These are phyloP conservation scores for Fonsecaea erecta DNA, from an alignment of 2,329 filamentous ascomycete genomes.

Conservation along the genomic window DNA sequence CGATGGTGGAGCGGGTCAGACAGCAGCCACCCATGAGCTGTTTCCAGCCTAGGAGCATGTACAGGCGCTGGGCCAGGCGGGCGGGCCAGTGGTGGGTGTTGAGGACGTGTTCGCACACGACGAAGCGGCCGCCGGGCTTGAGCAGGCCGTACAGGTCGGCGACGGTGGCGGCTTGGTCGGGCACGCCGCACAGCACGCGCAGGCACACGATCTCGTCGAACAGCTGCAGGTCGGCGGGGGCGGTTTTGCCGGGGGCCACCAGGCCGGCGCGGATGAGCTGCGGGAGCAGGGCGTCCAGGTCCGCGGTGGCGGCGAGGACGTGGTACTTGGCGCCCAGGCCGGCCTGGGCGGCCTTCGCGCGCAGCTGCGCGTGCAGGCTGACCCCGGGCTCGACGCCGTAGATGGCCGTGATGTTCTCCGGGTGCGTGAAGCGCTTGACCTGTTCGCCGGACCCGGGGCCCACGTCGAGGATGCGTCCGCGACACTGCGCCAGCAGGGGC, in stretches of 20 bases:
- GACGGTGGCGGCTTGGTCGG: slow-evolving; percentile 52
- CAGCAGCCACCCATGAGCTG: slow-evolving; percentile 58
- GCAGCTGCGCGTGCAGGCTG: slow-evolving; percentile 53
- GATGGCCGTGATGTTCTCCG: slow-evolving; percentile 50
- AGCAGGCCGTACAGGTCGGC: slow-evolving; percentile 55
- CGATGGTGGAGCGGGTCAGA: slow-evolving; percentile 40
- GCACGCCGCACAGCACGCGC: slow-evolving; percentile 60
- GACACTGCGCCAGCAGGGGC: slow-evolving; percentile 18
- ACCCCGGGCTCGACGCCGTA: slow-evolving; percentile 61
- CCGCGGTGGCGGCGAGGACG: slow-evolving; percentile 54
- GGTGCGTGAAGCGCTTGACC: slow-evolving; percentile 49
- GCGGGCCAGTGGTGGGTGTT: slow-evolving; percentile 55
- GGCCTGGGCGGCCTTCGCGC: slow-evolving; percentile 41
- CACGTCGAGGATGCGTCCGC: slow-evolving; percentile 53
- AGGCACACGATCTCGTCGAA: slow-evolving; percentile 61
- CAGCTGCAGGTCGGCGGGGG: slow-evolving; percentile 43
- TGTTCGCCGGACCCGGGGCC: slow-evolving; percentile 60
- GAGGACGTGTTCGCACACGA: slow-evolving; percentile 61
- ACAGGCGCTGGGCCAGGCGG: slow-evolving; percentile 53
- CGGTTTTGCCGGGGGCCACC: slow-evolving; percentile 28
- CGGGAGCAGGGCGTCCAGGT: slow-evolving; percentile 53
- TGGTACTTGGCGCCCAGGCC: slow-evolving; percentile 52
- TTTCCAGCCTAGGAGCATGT: slow-evolving; percentile 54
- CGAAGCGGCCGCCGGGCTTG: slow-evolving; percentile 59
- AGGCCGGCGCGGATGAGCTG: slow-evolving; percentile 51